Base-by-base conservation (phyloP, 192 early-diverging fungal genomes). In the Geranomyces michiganensis region DNA sequence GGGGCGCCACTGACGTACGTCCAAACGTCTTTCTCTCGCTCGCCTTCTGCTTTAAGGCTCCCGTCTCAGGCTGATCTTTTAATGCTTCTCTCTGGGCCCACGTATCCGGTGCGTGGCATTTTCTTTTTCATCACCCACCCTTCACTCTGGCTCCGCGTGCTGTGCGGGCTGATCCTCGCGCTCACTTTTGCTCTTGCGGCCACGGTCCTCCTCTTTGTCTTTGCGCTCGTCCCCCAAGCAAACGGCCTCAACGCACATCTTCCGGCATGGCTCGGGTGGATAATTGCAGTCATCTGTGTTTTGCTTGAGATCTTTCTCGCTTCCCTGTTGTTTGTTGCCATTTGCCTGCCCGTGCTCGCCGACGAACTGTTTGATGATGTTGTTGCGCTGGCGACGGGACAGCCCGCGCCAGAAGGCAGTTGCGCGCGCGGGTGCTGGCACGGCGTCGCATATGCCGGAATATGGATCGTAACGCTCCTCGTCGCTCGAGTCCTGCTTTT, bases 231-330 rank as follows among this genome's bases (percentile, higher is more conserved):
- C 22, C 73, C 84, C 0, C 89, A 90, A 72, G 87, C 88, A 4
- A 78, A 87, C 70, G 89, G 80, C 14, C 74, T 90, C 12, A 82
- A 83, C 19, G 17, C 36, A 0, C 80, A 44, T 9, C 82, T 85
- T 33, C 88, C 87, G n/a, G 75, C 68, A 0, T 86, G 88, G 75
- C 74, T 89, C 1, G 83, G 87, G 21, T 90, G 89, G 89, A 70
- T 85, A 0, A 77, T 88, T 0, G 75, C 77, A 21, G 75, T 89
- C 26, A 84, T 90, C 30, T 82, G 89, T 68, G 82, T 85, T 2
- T 24, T 90, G n/a, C 59, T 90, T 0, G 88, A 90, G 55, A 78
- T 80, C 0, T 78, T 62, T 15, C 56, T 87, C 2, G 44, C 87
- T 51, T 75, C 77, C 36, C 51, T 90, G 24, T 68, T 89, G 15